These are phyloP conservation scores for Coemansia sp. DNA, from an alignment of 192 early-diverging fungal species.

Conservation along the genomic window DNA sequence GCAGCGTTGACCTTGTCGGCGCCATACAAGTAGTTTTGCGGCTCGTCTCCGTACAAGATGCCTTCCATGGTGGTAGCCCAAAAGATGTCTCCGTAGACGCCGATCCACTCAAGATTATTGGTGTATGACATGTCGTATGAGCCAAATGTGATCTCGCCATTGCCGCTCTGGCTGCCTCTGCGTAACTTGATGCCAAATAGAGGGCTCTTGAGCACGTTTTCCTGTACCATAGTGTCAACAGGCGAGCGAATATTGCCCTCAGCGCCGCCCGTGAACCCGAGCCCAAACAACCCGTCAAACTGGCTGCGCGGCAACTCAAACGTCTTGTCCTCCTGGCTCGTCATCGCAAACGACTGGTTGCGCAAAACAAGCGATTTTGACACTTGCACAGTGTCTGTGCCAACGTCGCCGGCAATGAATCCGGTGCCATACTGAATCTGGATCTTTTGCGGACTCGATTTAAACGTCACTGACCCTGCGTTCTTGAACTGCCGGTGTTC, in stretches of 20 bases:
- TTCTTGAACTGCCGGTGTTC: constrained; percentile 82
- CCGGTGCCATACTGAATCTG: constrained; percentile 94
- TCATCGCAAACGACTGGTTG: constrained; percentile 52
- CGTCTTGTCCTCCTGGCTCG: constrained; percentile 43
- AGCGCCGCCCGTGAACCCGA: constrained; percentile 49
- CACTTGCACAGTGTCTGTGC: constrained; percentile 60
- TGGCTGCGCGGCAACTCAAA: constrained; percentile 46
- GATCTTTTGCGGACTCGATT: constrained; percentile 60
- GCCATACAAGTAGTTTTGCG: constrained; percentile 45
- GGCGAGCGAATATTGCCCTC: constrained; percentile 43
- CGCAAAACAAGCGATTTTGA: constrained; percentile 30
- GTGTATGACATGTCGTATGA: constrained; percentile 49
- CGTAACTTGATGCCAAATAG: constrained; percentile 48
- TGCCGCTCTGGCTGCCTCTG: constrained; percentile 26
- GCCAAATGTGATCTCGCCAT: constrained; percentile 56
- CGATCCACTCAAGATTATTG: constrained; percentile 54
- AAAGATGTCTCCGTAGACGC: constrained; percentile 56
- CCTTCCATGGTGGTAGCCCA: constrained; percentile 59
- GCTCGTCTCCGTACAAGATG: constrained; percentile 50
- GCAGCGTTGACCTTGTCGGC: constrained; percentile 40
- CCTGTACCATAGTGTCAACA: constrained; percentile 43
- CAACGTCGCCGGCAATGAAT: constrained; percentile 89
- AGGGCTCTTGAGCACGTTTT: constrained; percentile 35
- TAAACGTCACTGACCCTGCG: constrained; percentile 65
- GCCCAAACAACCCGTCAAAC: constrained; percentile 57